phyloP scores from a whole-genome alignment of 805 yeast genomes.

The Wickerhamia fluorescens region DNA sequence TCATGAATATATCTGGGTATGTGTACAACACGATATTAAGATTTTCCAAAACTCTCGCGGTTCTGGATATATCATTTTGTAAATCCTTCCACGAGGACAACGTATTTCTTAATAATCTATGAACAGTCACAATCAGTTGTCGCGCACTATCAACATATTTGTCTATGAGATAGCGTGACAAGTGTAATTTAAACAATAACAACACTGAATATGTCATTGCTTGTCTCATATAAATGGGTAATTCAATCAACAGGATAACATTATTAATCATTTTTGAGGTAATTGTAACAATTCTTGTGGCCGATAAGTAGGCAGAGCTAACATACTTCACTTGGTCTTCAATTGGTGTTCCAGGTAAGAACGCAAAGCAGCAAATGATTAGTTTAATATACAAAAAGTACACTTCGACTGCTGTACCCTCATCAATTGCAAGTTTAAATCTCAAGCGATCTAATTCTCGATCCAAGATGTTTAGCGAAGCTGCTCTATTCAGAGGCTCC shows the following conservation, averaged over 20 bases:
- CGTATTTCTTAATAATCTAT: conserved; percentile 79
- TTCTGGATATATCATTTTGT: conserved; percentile 83
- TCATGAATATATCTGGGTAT: conserved; percentile 79
- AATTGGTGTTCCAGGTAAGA: conserved; percentile 80
- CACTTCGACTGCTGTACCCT: conserved; percentile 63
- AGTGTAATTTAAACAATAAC: conserved; percentile 70
- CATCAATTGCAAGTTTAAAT: conserved; percentile 58
- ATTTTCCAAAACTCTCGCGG: conserved; percentile 86
- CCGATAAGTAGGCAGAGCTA: conserved; percentile 69
- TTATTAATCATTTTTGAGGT: conserved; percentile 62
- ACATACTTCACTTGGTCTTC: conserved; percentile 84
- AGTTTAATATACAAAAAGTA: conserved; percentile 72
- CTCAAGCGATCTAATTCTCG: conserved; percentile 69
- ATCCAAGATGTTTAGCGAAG: conserved; percentile 68
- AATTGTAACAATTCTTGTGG: conserved; percentile 76
- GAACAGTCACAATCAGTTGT: conserved; percentile 90
- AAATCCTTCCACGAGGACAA: conserved; percentile 87
- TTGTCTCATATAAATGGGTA: conserved; percentile 82
- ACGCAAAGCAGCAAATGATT: conserved; percentile 83
- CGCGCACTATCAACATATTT: conserved; percentile 82
- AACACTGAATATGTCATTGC: conserved; percentile 78
- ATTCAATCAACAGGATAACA: conserved; percentile 60
- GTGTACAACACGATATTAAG: conserved; percentile 80
- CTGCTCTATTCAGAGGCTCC: conserved; percentile 78
- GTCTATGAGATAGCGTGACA: conserved; percentile 66